A percentile compares a stretch with the other conserved stretches of the same genome.
These are phyloP conservation scores for Candida maris DNA, from an alignment of 805 yeast species.

Conservation along the genomic window DNA sequence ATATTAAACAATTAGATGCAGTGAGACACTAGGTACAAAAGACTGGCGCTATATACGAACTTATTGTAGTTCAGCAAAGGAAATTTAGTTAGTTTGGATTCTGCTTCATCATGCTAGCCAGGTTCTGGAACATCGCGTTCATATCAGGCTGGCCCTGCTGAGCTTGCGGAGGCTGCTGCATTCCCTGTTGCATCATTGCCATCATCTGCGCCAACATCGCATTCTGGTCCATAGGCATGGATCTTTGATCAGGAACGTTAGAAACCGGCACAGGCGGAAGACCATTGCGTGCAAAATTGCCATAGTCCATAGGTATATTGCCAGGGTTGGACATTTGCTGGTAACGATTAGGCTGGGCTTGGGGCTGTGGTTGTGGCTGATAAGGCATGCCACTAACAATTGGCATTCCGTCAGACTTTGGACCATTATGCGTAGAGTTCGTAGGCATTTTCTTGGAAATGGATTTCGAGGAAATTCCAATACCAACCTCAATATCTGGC, in stretches of 20 bases:
- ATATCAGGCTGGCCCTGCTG: slow-evolving; percentile 27
- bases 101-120: slow-evolving; percentile 34
- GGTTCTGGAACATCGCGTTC: slow-evolving; percentile 33
- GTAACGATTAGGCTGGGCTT: slow-evolving; percentile 14
- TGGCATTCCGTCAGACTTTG: slow-evolving; percentile 54
- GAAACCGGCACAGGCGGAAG: no score
- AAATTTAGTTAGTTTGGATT: slow-evolving; percentile 12
- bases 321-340: slow-evolving; percentile 20
- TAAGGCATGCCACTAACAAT: slow-evolving; percentile 11
- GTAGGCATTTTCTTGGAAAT: slow-evolving; percentile 92
- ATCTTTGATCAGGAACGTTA: background rate
- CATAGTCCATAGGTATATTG: slow-evolving; percentile 21
- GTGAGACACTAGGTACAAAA: no score
- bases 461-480: slow-evolving; percentile 89
- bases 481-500: slow-evolving; percentile 96
- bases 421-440: slow-evolving; percentile 80
- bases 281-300: slow-evolving; percentile 13
- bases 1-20: no score
- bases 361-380: no score
- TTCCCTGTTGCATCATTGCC: slow-evolving; percentile 30
- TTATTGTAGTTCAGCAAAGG: no score
- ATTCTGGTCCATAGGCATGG: slow-evolving; percentile 20
- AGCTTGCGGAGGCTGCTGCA: slow-evolving; percentile 18
- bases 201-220: slow-evolving; percentile 33
- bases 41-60: no score